Evolutionary conservation across 106 monocot species (phyloP).

Genomic region (Apostasia shenzhenica): DNA sequence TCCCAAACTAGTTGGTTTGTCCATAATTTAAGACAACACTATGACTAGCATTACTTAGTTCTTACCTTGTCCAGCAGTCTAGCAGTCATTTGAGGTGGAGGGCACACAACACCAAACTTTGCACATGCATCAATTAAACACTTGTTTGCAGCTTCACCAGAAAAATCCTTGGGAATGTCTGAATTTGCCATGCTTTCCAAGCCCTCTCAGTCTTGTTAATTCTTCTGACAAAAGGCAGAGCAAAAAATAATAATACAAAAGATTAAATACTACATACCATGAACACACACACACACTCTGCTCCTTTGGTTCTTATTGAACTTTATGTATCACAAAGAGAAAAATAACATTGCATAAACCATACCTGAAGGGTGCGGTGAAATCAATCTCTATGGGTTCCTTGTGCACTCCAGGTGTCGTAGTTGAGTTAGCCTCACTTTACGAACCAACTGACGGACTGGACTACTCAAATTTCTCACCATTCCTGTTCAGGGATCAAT

Average conservation of each 20-base stretch:
- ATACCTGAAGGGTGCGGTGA: slow-evolving; percentile 92
- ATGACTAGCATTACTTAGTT: too few relatives aligned
- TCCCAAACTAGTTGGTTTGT: too few relatives aligned
- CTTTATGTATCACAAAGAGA: background rate
- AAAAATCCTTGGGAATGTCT: slow-evolving; percentile 77
- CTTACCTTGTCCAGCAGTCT: slow-evolving; percentile 78
- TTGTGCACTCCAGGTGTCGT: slow-evolving; percentile 47
- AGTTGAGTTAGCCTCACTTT: too few relatives aligned
- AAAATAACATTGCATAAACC: background rate
- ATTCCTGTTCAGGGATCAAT: slow-evolving; percentile 37
- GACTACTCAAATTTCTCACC: slow-evolving; percentile 79
- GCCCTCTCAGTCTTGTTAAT: slow-evolving; percentile 77
- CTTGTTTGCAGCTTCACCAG: slow-evolving; percentile 77
- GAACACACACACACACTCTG: background rate
- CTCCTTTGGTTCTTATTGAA: background rate
- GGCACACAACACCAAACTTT: slow-evolving; percentile 86
- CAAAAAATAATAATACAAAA: background rate
- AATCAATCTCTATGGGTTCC: slow-evolving; percentile 93
- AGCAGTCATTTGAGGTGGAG: slow-evolving; percentile 81
- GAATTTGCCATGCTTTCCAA: slow-evolving; percentile 66
- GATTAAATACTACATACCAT: too few relatives aligned
- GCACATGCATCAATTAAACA: slow-evolving; percentile 75
- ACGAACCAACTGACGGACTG: slow-evolving; percentile 28
- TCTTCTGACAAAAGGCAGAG: slow-evolving; percentile 31
- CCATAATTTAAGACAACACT: too few relatives aligned